phyloP scores from a whole-genome alignment of 805 yeast species.

The Saturnispora gosingensis region DNA sequence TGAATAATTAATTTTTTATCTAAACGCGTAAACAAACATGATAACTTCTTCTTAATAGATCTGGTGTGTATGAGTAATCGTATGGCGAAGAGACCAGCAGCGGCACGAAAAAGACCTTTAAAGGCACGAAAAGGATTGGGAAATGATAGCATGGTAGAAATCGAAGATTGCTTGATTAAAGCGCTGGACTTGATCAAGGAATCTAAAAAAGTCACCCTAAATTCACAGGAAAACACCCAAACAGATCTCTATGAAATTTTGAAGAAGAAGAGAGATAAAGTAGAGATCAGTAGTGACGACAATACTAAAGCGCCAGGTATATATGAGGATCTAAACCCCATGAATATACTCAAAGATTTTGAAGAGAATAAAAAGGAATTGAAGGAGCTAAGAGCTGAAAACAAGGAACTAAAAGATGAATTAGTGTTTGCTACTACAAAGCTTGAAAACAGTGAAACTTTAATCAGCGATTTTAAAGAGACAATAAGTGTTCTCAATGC shows the following conservation, averaged over 20 bases:
- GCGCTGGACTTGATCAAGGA: background rate
- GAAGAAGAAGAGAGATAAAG: background rate
- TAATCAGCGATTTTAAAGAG: background rate
- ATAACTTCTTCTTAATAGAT: background rate
- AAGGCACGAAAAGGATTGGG: background rate
- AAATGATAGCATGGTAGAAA: background rate
- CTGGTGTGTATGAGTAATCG: background rate
- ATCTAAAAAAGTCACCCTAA: background rate
- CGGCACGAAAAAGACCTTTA: background rate
- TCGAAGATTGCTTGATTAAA: background rate
- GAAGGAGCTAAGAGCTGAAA: constrained; percentile 1
- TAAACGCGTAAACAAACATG: background rate
- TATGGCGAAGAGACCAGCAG: background rate
- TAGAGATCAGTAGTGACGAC: background rate
- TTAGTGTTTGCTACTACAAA: background rate
- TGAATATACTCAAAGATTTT: background rate
- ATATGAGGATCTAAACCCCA: constrained; percentile 3
- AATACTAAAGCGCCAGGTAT: background rate
- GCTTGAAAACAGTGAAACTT: background rate
- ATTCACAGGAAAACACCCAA: background rate
- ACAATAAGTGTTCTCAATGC: background rate
- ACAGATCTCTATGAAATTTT: background rate
- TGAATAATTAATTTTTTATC: background rate
- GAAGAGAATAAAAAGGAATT: background rate
- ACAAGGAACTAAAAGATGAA: constrained; percentile 1